Base-by-base conservation (phyloP, 139 green algal species). In the Chlamydomonas incerta region DNA sequence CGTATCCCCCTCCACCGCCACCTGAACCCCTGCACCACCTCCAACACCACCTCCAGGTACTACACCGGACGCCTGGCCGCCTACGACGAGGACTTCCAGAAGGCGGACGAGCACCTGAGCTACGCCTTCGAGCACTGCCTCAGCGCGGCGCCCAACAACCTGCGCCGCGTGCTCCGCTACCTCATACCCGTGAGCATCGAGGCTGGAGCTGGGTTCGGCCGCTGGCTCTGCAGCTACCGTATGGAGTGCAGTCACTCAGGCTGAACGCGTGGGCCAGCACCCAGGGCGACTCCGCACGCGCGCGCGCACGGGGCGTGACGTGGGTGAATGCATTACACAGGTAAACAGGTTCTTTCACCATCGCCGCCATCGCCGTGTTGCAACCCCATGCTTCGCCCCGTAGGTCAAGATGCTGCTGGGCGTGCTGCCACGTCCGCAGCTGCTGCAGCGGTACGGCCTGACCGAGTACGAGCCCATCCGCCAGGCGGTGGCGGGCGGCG, bases 351-450 rank as follows among this genome's bases (percentile, higher is more conserved):
- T n/a, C n/a, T n/a, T n/a, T n/a, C n/a, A n/a, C n/a, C n/a, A n/a
- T n/a, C n/a, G n/a, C n/a, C n/a, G n/a, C n/a, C n/a, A n/a, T n/a
- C n/a, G n/a, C n/a, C n/a, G n/a, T n/a, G n/a, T n/a, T n/a, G n/a
- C n/a, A n/a, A n/a, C 41, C 41, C 41, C 41, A 13, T 50, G 6
- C 41, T 50, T 50, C 41, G 41, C 60, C 20, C 10, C 66, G 26
- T 77, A 92, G 88, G 76, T 92, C 8, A 82, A 82, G 57, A 90
- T 92, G 89, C 76, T 92, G 81, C 65, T 88, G 52, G 89, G 89
- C 18, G 57, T 87, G 23, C 82, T 92, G 76, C 89, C 89, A 24
- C 80, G 55, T 10, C 76, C 85, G 37, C 28, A n/a, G 57, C 82
- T 92, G 50, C 85, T 92, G 24, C 14, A 52, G 52, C 33, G 58